Conservation (phyloP, 805 yeast species). For the Starmerella cellae region DNA sequence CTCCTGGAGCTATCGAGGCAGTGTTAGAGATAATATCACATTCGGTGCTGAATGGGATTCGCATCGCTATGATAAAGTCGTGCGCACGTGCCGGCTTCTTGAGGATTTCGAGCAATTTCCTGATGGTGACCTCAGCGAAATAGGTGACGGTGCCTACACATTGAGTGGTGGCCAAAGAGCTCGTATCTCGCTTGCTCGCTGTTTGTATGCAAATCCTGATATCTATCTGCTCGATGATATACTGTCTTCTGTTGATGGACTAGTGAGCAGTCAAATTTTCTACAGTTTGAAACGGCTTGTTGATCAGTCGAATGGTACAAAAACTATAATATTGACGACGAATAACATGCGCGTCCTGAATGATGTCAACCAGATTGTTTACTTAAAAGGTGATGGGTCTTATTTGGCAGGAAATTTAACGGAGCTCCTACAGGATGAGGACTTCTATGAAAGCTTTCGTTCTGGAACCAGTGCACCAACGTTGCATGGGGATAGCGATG, state of each 20-base stretch:
- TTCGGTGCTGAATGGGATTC: constrained; percentile 78
- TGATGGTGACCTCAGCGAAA: constrained; percentile 76
- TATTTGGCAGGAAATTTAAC: constrained; percentile 46
- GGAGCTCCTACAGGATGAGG: constrained; percentile 31
- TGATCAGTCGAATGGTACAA: constrained; percentile 26
- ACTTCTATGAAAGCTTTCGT: not conserved
- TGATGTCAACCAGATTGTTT: constrained; percentile 54
- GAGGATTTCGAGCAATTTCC: constrained; percentile 63
- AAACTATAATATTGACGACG: constrained; percentile 65
- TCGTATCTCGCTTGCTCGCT: constrained; percentile 78
- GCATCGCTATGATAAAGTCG: constrained; percentile 45
- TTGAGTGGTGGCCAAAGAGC: constrained; percentile 94
- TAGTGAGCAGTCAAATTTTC: constrained; percentile 70
- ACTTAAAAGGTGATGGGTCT: constrained; percentile 43
- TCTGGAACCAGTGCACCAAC: constrained; percentile 6
- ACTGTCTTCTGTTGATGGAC: constrained; percentile 90
- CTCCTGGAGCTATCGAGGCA: constrained; percentile 89
- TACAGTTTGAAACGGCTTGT: constrained; percentile 67
- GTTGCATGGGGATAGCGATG: constrained; percentile 1
- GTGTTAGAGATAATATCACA: constrained; percentile 59
- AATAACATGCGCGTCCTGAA: constrained; percentile 64
- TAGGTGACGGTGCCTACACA: constrained; percentile 91
- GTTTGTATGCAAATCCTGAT: constrained; percentile 83
- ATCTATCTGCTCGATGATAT: constrained; percentile 78
- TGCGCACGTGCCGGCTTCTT: constrained; percentile 61